Base-by-base conservation (phyloP, 495 filamentous ascomycete species). In the Neurospora sp. region DNA sequence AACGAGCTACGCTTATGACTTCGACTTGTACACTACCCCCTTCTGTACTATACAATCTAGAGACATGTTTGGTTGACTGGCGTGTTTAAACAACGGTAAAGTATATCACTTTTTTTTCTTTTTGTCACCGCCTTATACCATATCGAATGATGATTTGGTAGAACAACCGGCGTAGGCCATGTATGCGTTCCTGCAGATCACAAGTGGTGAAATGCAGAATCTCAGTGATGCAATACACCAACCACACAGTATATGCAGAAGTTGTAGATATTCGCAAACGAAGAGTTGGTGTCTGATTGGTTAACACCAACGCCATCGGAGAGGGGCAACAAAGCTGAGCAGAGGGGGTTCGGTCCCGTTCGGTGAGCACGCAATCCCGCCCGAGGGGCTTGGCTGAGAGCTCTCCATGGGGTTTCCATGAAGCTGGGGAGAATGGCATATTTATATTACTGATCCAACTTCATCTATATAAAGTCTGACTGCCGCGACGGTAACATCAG, bases 191-290 rank as follows among this genome's bases (percentile, higher is more conserved):
- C 49, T 40, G 71, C 46, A 20, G 72, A 75, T 77, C 74, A 70
- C 41, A 23, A 14, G 76, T 77, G 74, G 37, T 74, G 78, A 76
- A 73, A 78, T 77, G 71, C 37, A 8, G 73, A 75, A 78, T 75
- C 74, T 75, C 69, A 46, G 31, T 78, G 75, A 72, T 77, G 76
- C 73, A 31, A 81, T 72, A 3, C 35, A 18, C 39, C n/a, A 38
- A n/a, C 42, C 49, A 60, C 23, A 14, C 5, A 3, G 20, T 31
- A 16, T 31, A 31, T 60, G 5, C 11, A 60, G 23, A 60, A 31
- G 23, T 16, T 31, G 49, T 60, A 60, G 49, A 60, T 31, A 31
- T 60, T 14, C 23, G 20, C 49, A 27, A 60, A 31, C 12, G 12
- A 27, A 62, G 5, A 12, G 16, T 62, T 62, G 23, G 12, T 62